Percentiles rank a stretch among this genome's conserved stretches.
Conservation (phyloP, 2,329 filamentous ascomycete species). For the Leptographium wingfieldii region DNA sequence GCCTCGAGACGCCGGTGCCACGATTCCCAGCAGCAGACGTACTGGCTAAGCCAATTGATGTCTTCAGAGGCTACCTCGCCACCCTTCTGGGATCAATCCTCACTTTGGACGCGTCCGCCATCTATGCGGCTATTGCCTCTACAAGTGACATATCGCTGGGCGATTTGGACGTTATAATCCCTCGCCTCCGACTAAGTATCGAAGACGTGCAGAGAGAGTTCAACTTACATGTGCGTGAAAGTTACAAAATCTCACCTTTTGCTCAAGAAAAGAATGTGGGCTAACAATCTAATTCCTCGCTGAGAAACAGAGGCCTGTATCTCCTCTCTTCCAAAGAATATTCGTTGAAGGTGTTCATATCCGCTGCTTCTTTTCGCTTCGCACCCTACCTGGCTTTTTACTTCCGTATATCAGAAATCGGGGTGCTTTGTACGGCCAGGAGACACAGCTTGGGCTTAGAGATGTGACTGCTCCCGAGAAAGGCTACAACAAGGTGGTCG, state of each 20-base stretch:
- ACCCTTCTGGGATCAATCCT: slow-evolving; percentile 12
- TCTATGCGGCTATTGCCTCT: slow-evolving; percentile 20
- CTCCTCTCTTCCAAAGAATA: slow-evolving; percentile 32
- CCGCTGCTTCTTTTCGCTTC: slow-evolving; percentile 52
- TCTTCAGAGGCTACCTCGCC: slow-evolving; percentile 19
- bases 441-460: slow-evolving; percentile 43
- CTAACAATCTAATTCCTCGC: too few species aligned
- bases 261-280: background rate
- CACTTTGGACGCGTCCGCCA: slow-evolving; percentile 12
- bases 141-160: slow-evolving; percentile 11
- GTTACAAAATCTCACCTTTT: too few species aligned
- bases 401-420: slow-evolving; percentile 46
- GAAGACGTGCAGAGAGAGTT: background rate
- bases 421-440: slow-evolving; percentile 44
- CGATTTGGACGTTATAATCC: slow-evolving; percentile 20
- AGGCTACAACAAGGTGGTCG: slow-evolving; percentile 38
- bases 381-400: slow-evolving; percentile 41
- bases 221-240: background rate
- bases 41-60: slow-evolving; percentile 17
- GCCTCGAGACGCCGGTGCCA: slow-evolving; percentile 27
- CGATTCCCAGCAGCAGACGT: slow-evolving; percentile 15
- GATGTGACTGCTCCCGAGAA: slow-evolving; percentile 28
- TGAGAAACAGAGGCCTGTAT: background rate
- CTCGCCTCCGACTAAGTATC: slow-evolving; percentile 14
- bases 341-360: slow-evolving; percentile 45